A percentile compares a stretch with the other conserved stretches of the same genome.
These are phyloP conservation scores for Begonia loranthoides DNA, from an alignment of 306 rosid genomes.

Conservation along the genomic window DNA sequence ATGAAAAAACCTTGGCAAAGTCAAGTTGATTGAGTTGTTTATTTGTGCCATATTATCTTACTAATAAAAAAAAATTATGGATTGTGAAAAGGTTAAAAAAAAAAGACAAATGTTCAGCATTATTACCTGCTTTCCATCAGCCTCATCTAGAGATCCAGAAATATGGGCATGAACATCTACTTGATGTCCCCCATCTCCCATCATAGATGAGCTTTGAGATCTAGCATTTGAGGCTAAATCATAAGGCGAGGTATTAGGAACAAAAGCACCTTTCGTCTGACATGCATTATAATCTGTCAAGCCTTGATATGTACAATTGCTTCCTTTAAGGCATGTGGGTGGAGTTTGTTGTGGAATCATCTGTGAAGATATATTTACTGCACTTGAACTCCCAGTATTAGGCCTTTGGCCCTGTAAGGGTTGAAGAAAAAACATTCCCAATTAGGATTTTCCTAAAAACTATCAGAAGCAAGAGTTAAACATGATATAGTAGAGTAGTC, in stretches of 20 bases:
- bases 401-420: conserved; percentile 56
- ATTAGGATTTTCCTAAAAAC: conserved; percentile 29
- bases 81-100: too few species aligned
- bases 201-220: conserved; percentile 56
- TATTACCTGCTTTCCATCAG: conserved; percentile 80
- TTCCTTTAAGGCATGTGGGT: conserved; percentile 48
- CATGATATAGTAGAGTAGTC: conserved; percentile 2
- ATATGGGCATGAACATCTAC: conserved; percentile 41
- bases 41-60: too few species aligned
- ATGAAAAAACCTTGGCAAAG: too few species aligned
- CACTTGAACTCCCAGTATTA: conserved; percentile 42
- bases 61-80: too few species aligned
- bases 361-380: conserved; percentile 44
- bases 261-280: conserved; percentile 44
- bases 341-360: conserved; percentile 51
- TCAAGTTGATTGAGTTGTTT: too few species aligned
- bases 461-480: conserved; percentile 22
- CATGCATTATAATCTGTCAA: conserved; percentile 46
- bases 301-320: conserved; percentile 37
- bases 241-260: conserved; percentile 62
- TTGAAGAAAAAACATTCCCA: conserved; percentile 31
- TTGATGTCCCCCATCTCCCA: conserved; percentile 48
- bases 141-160: conserved; percentile 39
- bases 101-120: not conserved
- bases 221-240: conserved; percentile 56